Base-by-base conservation (phyloP, 2,329 filamentous ascomycete genomes). In the Drechslerella stenobrocha region DNA sequence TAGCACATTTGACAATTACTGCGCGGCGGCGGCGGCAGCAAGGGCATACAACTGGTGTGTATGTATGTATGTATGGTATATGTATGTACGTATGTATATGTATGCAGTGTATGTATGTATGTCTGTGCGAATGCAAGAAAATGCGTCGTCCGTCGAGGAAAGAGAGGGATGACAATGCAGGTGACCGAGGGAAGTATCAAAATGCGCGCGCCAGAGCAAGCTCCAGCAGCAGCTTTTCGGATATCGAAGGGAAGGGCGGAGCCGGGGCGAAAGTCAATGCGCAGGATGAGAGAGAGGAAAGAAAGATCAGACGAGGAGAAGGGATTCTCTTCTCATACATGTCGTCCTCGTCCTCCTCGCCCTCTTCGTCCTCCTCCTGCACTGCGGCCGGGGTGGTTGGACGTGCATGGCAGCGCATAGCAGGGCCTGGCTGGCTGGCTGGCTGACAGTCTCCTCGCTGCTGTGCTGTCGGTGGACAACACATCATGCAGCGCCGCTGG, bases 401-500 rank as follows among this genome's bases (percentile, higher is more conserved):
- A 13, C 15, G 26, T 32, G 52, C n/a, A 28, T 26, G 47, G 45
- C 35, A 47, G 44, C 13, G 9, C 24, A 18, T n/a, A n/a, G 45
- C 35, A 22, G 45, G 45, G 47, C 24, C 52, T 47, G 32, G 46
- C 32, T 59, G 47, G 58, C 61, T 66, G 63, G n/a, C n/a, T n/a
- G n/a, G n/a, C n/a, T n/a, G n/a, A n/a, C 63, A 53, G 53, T 37
- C 6, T 3, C 37, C 22, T 6, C 34, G 7, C n/a, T 37, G 8
- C n/a, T 20, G 34, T 23, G 48, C 63, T 59, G 63, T 55, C 50
- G 55, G 63, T 59, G 55, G 44, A 59, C 63, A 67, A 67, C 63
- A 67, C 63, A 67, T 56, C 63, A 67, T 67, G 63, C 63, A 67
- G 53, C 55, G 35, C 4, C 47, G 63, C 59, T 67, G 55, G 63